Base-by-base conservation (phyloP, 169 alveolate genomes). In the Theileria sp. region DNA sequence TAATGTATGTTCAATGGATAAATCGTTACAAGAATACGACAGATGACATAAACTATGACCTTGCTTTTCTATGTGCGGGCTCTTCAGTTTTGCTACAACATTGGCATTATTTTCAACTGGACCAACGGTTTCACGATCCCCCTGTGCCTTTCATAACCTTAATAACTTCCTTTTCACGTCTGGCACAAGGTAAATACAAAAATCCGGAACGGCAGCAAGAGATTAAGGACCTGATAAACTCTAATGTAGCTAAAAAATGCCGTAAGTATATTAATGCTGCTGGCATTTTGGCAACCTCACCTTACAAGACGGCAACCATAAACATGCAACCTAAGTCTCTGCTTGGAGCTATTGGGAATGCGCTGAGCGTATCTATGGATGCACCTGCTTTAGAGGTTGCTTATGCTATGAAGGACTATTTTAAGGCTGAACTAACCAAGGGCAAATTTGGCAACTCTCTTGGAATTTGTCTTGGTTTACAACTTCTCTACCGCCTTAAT, bases 301-400 rank as follows among this genome's bases (percentile, higher is more conserved):
- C 84, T 3, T 61, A 77, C 79, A 77, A 79, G 74, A 86, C 87
- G 0, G 72, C 81, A 38, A 26, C 81, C 21, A 23, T 73, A 19
- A 75, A 79, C 62, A 30, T 51, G 30, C 34, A 61, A 9, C 82
- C 89, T 28, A 50, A 49, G 66, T 83, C 89, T 8, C 84, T 85
- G 7, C 54, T 61, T 17, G 91, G 91, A n/a, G 82, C 91, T 26
- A 25, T 85, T 23, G 91, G 87, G 25, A 85, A 85, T 67, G 79
- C 76, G 3, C 79, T 85, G 6, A 79, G 68, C 75, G 68, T 49
- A 68, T 78, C 75, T 28, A 77, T 85, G 87, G 87, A 77, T 15
- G 70, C 83, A 15, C 54, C 75, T 10, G 30, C 71, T n/a, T 51
- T 17, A 38, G 87, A 79, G 75, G 51, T 85, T n/a, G 87, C 75